Percentiles rank a stretch among this genome's conserved stretches.
phyloP scores from a whole-genome alignment of 768 basidiomycete species.

The Leucocoprinus leucothites region DNA sequence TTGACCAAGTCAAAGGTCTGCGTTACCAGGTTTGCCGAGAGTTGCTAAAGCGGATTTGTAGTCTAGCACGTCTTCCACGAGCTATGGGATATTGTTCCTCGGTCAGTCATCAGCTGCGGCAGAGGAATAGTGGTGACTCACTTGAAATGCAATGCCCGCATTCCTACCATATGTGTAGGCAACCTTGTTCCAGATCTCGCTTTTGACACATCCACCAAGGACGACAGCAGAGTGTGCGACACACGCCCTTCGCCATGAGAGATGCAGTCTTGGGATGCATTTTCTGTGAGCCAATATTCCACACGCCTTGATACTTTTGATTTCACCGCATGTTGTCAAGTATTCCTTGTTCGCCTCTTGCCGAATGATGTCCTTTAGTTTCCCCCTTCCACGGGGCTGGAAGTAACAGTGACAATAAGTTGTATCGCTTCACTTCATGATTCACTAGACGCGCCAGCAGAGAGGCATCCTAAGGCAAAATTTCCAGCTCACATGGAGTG shows the following conservation, averaged over 20 bases:
- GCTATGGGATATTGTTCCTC: no score
- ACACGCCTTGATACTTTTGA: slow-evolving; percentile 37
- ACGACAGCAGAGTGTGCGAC: no score
- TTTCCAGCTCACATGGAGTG: slow-evolving; percentile 86
- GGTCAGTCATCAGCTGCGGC: slow-evolving; percentile 93
- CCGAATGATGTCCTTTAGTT: slow-evolving; percentile 88
- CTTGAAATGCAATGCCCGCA: no score
- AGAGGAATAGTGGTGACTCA: no score
- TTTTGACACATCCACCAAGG: no score
- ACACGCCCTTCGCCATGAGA: no score
- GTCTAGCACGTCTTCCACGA: no score
- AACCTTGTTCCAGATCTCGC: no score
- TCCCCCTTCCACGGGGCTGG: slow-evolving; percentile 92
- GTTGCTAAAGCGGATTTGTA: slow-evolving; percentile 74
- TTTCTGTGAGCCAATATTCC: slow-evolving; percentile 86
- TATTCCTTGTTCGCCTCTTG: slow-evolving; percentile 49
- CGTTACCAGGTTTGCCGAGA: slow-evolving; percentile 90
- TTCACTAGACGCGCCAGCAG: slow-evolving; percentile 84
- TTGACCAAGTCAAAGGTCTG: slow-evolving; percentile 78
- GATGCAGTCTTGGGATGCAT: slow-evolving; percentile 85
- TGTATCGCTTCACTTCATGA: slow-evolving; percentile 83
- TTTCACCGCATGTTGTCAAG: slow-evolving; percentile 19
- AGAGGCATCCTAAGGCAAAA: slow-evolving; percentile 86
- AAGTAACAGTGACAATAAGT: slow-evolving; percentile 81
- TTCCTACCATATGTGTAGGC: no score